Conservation (phyloP, 257 asterid species). For the Solanum corneliomulleri region DNA sequence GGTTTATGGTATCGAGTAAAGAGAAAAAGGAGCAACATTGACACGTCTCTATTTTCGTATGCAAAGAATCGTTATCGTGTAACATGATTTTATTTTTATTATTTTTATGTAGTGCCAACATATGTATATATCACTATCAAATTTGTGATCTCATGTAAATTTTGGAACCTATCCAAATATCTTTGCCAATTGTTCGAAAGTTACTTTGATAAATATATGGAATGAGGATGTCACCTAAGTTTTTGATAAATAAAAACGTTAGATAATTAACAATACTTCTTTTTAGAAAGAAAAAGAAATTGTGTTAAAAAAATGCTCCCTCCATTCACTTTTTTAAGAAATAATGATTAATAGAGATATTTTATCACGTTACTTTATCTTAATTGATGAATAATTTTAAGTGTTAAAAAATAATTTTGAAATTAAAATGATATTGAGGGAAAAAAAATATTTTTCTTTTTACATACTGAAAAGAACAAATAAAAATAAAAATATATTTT, state of each 20-base stretch:
- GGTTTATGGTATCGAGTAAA: not conserved
- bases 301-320: not conserved
- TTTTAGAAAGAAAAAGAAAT: not conserved
- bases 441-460: too few species aligned
- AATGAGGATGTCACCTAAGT: not conserved
- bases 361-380: too few species aligned
- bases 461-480: fast-evolving
- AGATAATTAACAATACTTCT: not conserved
- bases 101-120: not conserved
- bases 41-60: constrained; percentile 41
- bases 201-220: not conserved
- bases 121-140: constrained; percentile 11
- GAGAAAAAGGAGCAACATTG: constrained; percentile 11
- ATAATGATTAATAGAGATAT: too few species aligned
- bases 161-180: constrained; percentile 4
- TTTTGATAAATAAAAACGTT: not conserved
- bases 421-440: not conserved
- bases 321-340: too few species aligned
- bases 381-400: too few species aligned
- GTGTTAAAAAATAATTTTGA: too few species aligned
- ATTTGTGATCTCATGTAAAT: not conserved
- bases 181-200: not conserved
- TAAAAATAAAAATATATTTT: too few species aligned
- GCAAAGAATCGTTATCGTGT: constrained; percentile 60
- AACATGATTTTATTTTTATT: not conserved